Percentiles rank a stretch among this genome's conserved stretches.
phyloP scores from a whole-genome alignment of 306 rosid species.

The Canavalia ensiformis region DNA sequence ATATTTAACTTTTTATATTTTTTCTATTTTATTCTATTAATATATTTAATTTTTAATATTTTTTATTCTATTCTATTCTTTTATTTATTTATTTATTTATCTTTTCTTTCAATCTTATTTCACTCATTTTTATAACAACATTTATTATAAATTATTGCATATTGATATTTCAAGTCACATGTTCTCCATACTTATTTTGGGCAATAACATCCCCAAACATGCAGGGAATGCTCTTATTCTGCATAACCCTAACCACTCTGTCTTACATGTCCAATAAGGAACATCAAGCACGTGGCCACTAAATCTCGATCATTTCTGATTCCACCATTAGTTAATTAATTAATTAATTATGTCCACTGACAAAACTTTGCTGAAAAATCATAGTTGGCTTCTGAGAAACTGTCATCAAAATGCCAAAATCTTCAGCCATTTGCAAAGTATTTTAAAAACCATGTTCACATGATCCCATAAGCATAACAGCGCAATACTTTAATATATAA shows the following conservation, averaged over 20 bases:
- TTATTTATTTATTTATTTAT: no score
- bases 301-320: slow-evolving; percentile 45
- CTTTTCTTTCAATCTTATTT: no score
- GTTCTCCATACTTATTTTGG: slow-evolving; percentile 40
- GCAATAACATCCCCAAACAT: slow-evolving; percentile 45
- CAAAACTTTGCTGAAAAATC: slow-evolving; percentile 33
- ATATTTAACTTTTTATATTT: no score
- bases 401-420: slow-evolving; percentile 60
- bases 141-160: not conserved
- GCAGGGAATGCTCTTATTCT: slow-evolving; percentile 45
- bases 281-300: slow-evolving; percentile 70
- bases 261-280: slow-evolving; percentile 48
- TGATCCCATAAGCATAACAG: slow-evolving; percentile 64
- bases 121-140: no score
- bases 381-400: slow-evolving; percentile 59
- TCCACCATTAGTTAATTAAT: slow-evolving; percentile 44
- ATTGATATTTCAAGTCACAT: slow-evolving; percentile 53
- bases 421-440: slow-evolving; percentile 44
- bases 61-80: no score
- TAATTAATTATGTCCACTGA: slow-evolving; percentile 47
- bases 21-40: no score
- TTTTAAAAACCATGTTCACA: slow-evolving; percentile 47
- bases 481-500: slow-evolving; percentile 41
- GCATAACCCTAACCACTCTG: slow-evolving; percentile 48
- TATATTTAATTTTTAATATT: no score